These are phyloP conservation scores for Tetrahymena elliotti DNA, from an alignment of 73 alveolate species.

Conservation along the genomic window DNA sequence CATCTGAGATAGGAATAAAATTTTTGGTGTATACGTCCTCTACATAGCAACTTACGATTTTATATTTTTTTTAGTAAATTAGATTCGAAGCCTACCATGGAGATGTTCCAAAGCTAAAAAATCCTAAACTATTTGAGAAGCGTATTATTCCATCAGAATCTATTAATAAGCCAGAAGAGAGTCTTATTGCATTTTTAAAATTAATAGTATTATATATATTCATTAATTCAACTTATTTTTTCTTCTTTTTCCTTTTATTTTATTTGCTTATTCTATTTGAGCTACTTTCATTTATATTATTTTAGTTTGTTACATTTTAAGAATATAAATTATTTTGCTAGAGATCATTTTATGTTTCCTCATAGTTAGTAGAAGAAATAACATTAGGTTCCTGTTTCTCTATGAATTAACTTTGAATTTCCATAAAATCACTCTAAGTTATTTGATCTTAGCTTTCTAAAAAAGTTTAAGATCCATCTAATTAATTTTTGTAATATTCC, in stretches of 20 bases:
- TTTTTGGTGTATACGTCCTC: not conserved
- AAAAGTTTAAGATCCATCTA: not conserved
- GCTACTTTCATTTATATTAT: not conserved
- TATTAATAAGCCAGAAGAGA: not conserved
- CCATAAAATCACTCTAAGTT: not conserved
- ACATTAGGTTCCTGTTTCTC: not conserved
- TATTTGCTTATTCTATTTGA: not conserved
- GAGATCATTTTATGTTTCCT: not conserved
- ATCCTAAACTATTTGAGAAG: not conserved
- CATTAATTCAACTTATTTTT: not conserved
- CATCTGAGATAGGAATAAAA: not conserved
- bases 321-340: too few species aligned
- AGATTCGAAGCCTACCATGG: not conserved
- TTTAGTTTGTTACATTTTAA: not conserved
- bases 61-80: too few species aligned
- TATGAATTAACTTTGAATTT: not conserved
- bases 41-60: not conserved
- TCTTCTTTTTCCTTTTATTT: not conserved
- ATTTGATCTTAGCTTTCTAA: not conserved
- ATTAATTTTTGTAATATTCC: not conserved
- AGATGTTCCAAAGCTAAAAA: not conserved
- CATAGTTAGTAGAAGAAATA: not conserved
- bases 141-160: not conserved
- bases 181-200: not conserved
- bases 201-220: too few species aligned